These are phyloP conservation scores for Crithidia acanthocephali DNA, from an alignment of 208 protist genomes.

Conservation along the genomic window DNA sequence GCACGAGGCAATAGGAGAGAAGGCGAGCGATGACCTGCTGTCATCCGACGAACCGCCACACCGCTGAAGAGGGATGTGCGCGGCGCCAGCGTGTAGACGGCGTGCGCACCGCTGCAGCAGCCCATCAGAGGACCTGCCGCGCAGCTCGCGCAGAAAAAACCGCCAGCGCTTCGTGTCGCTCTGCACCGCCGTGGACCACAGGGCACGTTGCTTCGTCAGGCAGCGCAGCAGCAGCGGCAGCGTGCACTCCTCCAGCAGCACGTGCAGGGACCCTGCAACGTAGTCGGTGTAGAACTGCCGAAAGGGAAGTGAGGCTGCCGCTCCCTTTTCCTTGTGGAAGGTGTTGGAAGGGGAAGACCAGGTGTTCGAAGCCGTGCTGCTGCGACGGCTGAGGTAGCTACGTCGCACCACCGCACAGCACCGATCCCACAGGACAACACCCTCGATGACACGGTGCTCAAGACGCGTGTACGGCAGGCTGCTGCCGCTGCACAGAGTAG, in stretches of 20 bases:
- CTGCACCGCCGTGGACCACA: constrained; percentile 3
- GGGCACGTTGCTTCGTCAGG: constrained; percentile 4
- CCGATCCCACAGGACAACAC: constrained; percentile 14
- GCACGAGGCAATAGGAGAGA: too few species aligned
- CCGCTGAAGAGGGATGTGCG: background rate
- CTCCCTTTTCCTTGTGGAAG: background rate
- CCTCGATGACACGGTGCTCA: constrained; percentile 9
- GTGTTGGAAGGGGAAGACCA: background rate
- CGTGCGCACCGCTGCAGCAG: background rate
- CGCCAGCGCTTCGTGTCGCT: constrained; percentile 4
- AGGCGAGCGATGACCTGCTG: too few species aligned
- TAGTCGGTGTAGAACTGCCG: background rate
- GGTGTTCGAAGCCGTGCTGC: too few species aligned
- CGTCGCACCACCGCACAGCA: constrained; percentile 18
- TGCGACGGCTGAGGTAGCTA: background rate
- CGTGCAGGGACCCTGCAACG: background rate
- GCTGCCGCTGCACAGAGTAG: background rate
- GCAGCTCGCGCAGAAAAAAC: constrained; percentile 1
- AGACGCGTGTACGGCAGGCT: background rate
- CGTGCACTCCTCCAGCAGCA: constrained; percentile 10
- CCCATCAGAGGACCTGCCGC: too few species aligned
- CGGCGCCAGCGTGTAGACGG: background rate
- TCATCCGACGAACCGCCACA: too few species aligned
- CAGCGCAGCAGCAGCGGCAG: constrained; percentile 8
- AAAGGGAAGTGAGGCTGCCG: background rate